Conservation (phyloP, 306 rosid genomes). For the Notholithocarpus densiflorus region DNA sequence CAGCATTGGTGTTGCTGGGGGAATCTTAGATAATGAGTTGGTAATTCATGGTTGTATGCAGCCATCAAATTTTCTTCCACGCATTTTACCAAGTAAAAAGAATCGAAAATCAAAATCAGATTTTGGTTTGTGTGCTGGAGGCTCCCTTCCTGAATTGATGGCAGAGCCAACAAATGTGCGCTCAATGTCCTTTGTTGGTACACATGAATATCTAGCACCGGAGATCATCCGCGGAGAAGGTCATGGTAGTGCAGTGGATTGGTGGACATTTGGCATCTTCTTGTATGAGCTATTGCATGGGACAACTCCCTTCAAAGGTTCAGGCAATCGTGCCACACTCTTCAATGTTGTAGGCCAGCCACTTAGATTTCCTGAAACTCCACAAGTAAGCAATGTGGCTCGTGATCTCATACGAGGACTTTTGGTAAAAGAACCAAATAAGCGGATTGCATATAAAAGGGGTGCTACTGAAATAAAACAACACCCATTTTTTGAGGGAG, state of each 20-base stretch:
- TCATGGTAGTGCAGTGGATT: slow-evolving; percentile 92
- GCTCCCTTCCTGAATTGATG: slow-evolving; percentile 77
- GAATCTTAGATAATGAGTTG: slow-evolving; percentile 39
- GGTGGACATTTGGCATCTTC: slow-evolving; percentile 98
- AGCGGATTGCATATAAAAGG: slow-evolving; percentile 76
- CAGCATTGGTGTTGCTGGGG: slow-evolving; percentile 23
- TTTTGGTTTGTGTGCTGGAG: slow-evolving; percentile 57
- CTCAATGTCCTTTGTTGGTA: slow-evolving; percentile 95
- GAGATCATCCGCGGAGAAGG: slow-evolving; percentile 94
- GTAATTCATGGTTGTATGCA: slow-evolving; percentile 45
- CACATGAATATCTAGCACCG: slow-evolving; percentile 89
- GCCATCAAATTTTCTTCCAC: slow-evolving; percentile 70
- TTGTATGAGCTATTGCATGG: slow-evolving; percentile 80
- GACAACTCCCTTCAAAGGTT: slow-evolving; percentile 81
- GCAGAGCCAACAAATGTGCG: slow-evolving; percentile 88
- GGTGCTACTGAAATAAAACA: slow-evolving; percentile 89
- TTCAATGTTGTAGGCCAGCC: slow-evolving; percentile 87
- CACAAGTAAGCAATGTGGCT: slow-evolving; percentile 53
- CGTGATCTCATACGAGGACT: slow-evolving; percentile 78
- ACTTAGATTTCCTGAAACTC: slow-evolving; percentile 70
- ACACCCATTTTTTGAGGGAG: slow-evolving; percentile 88
- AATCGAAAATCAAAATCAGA: slow-evolving; percentile 82
- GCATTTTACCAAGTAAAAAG: slow-evolving; percentile 70
- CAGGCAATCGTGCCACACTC: slow-evolving; percentile 78
- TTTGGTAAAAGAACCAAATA: slow-evolving; percentile 75